Conservation (phyloP, 306 rosid genomes). For the Cicer judaicum region DNA sequence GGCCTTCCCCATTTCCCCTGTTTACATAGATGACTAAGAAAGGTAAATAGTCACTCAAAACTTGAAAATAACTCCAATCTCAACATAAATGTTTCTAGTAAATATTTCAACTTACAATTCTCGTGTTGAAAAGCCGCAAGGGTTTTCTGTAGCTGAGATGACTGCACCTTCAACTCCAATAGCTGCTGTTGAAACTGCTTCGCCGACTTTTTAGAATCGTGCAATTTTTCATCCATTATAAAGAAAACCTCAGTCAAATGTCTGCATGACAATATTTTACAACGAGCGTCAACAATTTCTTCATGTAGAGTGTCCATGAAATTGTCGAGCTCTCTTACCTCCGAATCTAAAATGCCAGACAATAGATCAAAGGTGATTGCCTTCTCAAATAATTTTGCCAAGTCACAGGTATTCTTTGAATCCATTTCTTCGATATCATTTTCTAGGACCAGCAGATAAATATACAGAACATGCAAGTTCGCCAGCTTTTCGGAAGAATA, state of each 20-base stretch:
- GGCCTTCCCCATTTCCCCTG: constrained; percentile 65
- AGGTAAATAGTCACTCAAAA: constrained; percentile 43
- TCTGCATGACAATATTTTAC: constrained; percentile 70
- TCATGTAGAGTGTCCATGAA: constrained; percentile 73
- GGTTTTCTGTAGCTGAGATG: constrained; percentile 75
- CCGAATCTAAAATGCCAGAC: constrained; percentile 79
- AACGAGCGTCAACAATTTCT: constrained; percentile 72
- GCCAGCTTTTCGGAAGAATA: constrained; percentile 80
- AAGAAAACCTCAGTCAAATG: constrained; percentile 62
- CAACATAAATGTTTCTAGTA: constrained; percentile 15
- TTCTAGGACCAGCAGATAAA: constrained; percentile 72
- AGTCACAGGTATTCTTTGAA: constrained; percentile 46
- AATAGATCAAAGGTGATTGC: constrained; percentile 70
- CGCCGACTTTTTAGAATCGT: constrained; percentile 70
- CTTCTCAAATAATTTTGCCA: constrained; percentile 60
- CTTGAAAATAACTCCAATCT: constrained; percentile 29
- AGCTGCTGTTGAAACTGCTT: constrained; percentile 74
- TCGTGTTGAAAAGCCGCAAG: constrained; percentile 58
- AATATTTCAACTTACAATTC: constrained; percentile 56
- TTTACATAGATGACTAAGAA: constrained; percentile 45
- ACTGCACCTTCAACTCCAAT: constrained; percentile 73
- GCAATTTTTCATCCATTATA: constrained; percentile 71
- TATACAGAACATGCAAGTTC: constrained; percentile 72
- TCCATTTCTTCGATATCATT: constrained; percentile 73
- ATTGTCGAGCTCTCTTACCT: constrained; percentile 84